These are phyloP conservation scores for Ascomycota sp. DNA, from an alignment of 2,329 filamentous ascomycete genomes.

Conservation along the genomic window DNA sequence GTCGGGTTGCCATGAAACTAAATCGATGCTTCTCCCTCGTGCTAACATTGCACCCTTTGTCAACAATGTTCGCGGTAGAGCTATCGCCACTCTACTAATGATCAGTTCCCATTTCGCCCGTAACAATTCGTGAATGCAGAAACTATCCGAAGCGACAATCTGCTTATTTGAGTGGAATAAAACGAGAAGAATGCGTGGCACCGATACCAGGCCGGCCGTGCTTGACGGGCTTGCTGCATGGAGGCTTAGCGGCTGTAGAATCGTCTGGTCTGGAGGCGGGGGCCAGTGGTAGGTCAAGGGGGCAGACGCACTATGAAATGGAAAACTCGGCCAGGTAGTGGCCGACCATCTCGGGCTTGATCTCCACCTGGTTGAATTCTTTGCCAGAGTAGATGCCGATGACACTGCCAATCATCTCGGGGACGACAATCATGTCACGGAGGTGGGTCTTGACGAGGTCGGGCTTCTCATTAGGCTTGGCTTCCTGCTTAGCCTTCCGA, in stretches of 20 bases:
- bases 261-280: neutral
- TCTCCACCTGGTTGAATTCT: slow-evolving; percentile 99
- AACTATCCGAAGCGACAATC: slow-evolving; percentile 27
- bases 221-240: slow-evolving; percentile 87
- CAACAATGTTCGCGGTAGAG: slow-evolving; percentile 23
- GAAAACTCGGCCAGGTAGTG: slow-evolving; percentile 99
- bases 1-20: neutral
- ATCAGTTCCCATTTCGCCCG: slow-evolving; percentile 34
- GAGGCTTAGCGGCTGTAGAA: slow-evolving; percentile 23
- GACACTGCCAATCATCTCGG: slow-evolving; percentile 98
- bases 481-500: slow-evolving; percentile 97
- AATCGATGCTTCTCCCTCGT: slow-evolving; percentile 17
- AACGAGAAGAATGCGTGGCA: slow-evolving; percentile 99
- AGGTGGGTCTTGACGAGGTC: slow-evolving; percentile 98
- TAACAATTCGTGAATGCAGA: slow-evolving; percentile 34
- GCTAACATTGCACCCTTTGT: slow-evolving; percentile 22
- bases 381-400: slow-evolving; percentile 99
- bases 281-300: no score
- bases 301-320: slow-evolving; percentile 78
- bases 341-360: slow-evolving; percentile 99
- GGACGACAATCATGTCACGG: slow-evolving; percentile 98
- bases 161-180: slow-evolving; percentile 99
- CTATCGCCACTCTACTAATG: slow-evolving; percentile 26
- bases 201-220: slow-evolving; percentile 99
- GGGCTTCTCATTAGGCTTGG: slow-evolving; percentile 98